phyloP scores from a whole-genome alignment of 345 rosid genomes.

The Anastatica hierochuntica region DNA sequence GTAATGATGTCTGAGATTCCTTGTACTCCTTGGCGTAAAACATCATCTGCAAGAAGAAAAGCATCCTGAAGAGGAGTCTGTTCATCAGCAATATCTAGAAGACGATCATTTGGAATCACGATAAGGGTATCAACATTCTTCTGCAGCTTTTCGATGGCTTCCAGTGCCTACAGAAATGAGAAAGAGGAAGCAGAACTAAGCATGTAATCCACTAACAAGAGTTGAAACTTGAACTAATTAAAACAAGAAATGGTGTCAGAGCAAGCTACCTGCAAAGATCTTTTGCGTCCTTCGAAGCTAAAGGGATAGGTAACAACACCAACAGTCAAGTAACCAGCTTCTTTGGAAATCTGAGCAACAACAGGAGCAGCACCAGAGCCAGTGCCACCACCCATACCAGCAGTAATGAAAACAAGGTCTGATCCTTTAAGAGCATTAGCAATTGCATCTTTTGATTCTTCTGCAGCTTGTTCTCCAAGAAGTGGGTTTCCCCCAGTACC shows the following conservation, averaged over 20 bases:
- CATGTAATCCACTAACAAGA: too few relatives aligned
- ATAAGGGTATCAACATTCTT: conserved; percentile 94
- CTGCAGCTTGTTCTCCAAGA: conserved; percentile 98
- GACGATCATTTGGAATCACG: conserved; percentile 93
- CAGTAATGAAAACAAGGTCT: conserved; percentile 93
- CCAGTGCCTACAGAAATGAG: too few relatives aligned
- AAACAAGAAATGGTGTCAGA: too few relatives aligned
- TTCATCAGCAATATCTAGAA: conserved; percentile 95
- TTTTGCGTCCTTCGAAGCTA: conserved; percentile 97
- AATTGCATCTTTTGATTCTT: conserved; percentile 86
- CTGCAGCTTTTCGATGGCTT: conserved; percentile 89
- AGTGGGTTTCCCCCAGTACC: conserved; percentile 97
- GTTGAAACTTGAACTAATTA: too few relatives aligned
- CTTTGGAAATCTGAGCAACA: conserved; percentile 84
- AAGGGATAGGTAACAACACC: conserved; percentile 98
- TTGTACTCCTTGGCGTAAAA: conserved; percentile 97
- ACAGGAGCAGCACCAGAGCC: conserved; percentile 99
- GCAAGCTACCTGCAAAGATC: conserved; percentile 88
- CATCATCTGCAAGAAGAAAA: conserved; percentile 97
- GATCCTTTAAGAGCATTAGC: conserved; percentile 93
- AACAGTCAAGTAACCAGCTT: conserved; percentile 90
- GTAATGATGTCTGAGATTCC: conserved; percentile 97
- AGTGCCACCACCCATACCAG: conserved; percentile 99
- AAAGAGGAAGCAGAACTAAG: conserved; percentile 14
- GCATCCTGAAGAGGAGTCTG: conserved; percentile 98